Percentiles rank a stretch among this genome's conserved stretches.
These are phyloP conservation scores for Panellus pusillus DNA, from an alignment of 768 basidiomycete species.

Conservation along the genomic window DNA sequence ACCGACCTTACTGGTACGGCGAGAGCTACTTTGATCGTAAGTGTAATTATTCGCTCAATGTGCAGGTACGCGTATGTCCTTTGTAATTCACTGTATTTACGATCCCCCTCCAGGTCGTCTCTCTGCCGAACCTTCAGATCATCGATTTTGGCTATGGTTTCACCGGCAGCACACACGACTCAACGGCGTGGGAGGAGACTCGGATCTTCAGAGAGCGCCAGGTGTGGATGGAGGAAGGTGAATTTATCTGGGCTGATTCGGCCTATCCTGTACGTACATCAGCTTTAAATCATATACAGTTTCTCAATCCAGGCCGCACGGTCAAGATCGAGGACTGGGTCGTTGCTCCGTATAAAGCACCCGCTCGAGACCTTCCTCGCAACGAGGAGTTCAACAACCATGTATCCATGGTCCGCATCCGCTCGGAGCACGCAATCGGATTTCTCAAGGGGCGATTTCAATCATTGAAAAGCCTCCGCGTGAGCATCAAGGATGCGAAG, in stretches of 20 bases:
- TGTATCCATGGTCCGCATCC: conserved; percentile 4
- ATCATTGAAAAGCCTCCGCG: conserved; percentile 7
- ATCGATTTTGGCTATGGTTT: conserved; percentile 36
- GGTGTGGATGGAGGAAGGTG: conserved; percentile 24
- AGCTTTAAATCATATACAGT: background rate
- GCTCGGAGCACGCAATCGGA: conserved; percentile 8
- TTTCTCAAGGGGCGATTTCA: conserved; percentile 11
- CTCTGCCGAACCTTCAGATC: conserved; percentile 32
- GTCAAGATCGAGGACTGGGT: background rate
- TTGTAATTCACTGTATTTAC: background rate
- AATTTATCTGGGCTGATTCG: conserved; percentile 36
- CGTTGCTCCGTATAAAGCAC: conserved; percentile 7
- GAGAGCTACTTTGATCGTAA: conserved; percentile 40
- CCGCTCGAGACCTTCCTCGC: background rate
- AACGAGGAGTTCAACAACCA: conserved; percentile 10
- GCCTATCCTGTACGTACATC: conserved; percentile 37
- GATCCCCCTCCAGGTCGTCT: conserved; percentile 20
- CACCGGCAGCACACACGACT: conserved; percentile 37
- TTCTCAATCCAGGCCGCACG: background rate
- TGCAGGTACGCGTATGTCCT: conserved; percentile 29
- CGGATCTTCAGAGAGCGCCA: conserved; percentile 22
- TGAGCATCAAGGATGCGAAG: background rate
- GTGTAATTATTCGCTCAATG: conserved; percentile 39
- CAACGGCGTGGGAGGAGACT: conserved; percentile 32
- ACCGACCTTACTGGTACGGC: conserved; percentile 34